These are phyloP conservation scores for Myochromella boudieri DNA, from an alignment of 768 basidiomycete species.

Conservation along the genomic window DNA sequence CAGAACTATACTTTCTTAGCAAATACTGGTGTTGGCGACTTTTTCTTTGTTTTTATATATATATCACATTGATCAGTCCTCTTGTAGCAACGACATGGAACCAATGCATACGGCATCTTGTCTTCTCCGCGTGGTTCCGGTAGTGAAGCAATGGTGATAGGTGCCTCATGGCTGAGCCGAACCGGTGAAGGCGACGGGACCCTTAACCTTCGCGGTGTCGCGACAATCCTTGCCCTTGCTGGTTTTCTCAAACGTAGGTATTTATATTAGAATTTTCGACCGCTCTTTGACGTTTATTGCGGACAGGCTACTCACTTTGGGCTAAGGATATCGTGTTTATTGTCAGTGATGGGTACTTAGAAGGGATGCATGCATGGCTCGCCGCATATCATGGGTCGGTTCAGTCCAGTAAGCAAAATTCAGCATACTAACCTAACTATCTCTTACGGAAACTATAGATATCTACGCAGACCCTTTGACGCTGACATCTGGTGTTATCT, in stretches of 20 bases:
- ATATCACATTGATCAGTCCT: constrained; percentile 1
- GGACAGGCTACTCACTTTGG: constrained; percentile 83
- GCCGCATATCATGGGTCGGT: constrained; percentile 72
- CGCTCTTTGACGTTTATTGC: constrained; percentile 2
- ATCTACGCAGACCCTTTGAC: constrained; percentile 61
- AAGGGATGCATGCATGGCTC: constrained; percentile 94
- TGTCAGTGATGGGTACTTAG: constrained; percentile 82
- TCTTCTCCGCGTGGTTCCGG: constrained; percentile 90
- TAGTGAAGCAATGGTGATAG: constrained; percentile 87
- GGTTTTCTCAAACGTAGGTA: constrained; percentile 75
- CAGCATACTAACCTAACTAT: background rate
- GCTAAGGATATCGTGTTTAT: constrained; percentile 93
- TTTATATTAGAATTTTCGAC: background rate
- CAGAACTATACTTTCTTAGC: constrained; percentile 67
- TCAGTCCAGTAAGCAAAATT: constrained; percentile 54
- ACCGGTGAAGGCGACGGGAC: constrained; percentile 54
- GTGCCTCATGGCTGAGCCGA: constrained; percentile 86
- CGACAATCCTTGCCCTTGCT: constrained; percentile 85
- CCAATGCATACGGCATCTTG: constrained; percentile 81
- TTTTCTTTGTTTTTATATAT: background rate
- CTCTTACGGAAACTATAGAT: constrained; percentile 39
- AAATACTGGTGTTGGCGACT: constrained; percentile 48
- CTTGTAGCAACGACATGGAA: constrained; percentile 55
- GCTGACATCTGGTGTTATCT: constrained; percentile 83
- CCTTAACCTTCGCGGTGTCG: constrained; percentile 82